Evolutionary conservation across 345 rosid species (phyloP).

Genomic region (Triadica sebifera): DNA sequence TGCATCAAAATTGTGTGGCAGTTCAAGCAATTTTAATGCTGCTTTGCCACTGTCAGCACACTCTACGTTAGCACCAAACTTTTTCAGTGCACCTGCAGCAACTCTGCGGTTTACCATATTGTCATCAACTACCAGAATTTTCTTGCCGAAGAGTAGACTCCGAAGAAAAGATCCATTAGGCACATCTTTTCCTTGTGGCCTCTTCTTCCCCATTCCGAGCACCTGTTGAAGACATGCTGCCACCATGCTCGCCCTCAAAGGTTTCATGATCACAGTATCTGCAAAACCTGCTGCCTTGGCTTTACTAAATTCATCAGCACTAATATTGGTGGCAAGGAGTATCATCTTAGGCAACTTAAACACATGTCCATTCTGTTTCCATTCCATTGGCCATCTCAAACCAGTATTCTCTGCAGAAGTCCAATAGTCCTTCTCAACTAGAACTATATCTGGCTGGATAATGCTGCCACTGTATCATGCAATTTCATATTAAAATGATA

Average conservation of each 20-base stretch:
- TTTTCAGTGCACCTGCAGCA: conserved; percentile 92
- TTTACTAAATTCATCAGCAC: conserved; percentile 54
- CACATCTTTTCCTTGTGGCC: conserved; percentile 42
- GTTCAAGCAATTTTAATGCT: conserved; percentile 68
- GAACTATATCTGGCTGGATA: conserved; percentile 60
- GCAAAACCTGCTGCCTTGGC: conserved; percentile 85
- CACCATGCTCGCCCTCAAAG: conserved; percentile 90
- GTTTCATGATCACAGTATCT: conserved; percentile 89
- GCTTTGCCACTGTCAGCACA: conserved; percentile 84
- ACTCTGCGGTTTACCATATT: conserved; percentile 84
- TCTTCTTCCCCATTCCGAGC: conserved; percentile 63
- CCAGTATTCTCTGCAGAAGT: conserved; percentile 48
- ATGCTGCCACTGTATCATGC: conserved; percentile 29
- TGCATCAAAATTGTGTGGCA: conserved; percentile 84
- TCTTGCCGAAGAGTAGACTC: conserved; percentile 69
- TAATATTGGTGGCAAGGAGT: conserved; percentile 79
- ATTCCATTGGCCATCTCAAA: conserved; percentile 33
- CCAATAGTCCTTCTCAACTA: conserved; percentile 94
- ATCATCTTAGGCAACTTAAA: conserved; percentile 58
- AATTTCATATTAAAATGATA: not conserved
- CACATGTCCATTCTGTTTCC: conserved; percentile 49
- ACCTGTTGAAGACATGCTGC: conserved; percentile 93
- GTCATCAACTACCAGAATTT: conserved; percentile 92
- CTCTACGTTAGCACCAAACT: conserved; percentile 85
- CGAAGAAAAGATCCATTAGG: conserved; percentile 46